Conservation (phyloP, 2,329 filamentous ascomycete species). For the Diplodia scrobiculata region DNA sequence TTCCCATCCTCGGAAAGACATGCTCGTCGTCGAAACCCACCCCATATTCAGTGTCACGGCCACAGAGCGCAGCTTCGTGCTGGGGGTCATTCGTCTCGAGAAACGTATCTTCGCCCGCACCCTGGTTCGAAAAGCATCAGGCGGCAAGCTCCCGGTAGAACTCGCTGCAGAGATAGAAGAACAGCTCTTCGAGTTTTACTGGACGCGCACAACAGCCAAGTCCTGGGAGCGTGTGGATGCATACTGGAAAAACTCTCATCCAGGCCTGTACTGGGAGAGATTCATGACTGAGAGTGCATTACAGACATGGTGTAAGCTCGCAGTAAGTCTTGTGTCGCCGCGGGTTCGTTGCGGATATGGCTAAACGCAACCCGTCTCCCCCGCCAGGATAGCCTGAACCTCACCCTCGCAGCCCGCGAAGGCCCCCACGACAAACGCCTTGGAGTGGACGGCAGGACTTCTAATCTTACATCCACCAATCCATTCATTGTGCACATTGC, state of each 20-base stretch:
- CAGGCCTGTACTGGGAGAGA: constrained; percentile 13
- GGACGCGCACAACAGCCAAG: constrained; percentile 2
- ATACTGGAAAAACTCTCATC: neutral
- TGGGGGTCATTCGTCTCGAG: constrained; percentile 10
- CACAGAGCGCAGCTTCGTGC: constrained; percentile 14
- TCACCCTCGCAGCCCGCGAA: constrained; percentile 18
- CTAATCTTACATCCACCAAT: neutral
- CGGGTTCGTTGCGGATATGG: neutral
- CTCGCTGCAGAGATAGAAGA: neutral
- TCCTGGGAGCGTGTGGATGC: constrained; percentile 13
- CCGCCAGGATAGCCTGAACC: constrained; percentile 7
- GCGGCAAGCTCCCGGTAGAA: neutral
- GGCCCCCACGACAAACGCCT: constrained; percentile 13
- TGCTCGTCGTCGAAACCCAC: constrained; percentile 13
- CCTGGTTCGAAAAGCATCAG: neutral
- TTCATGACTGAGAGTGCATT: constrained; percentile 14
- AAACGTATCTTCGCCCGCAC: constrained; percentile 5
- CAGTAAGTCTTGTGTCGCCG: neutral
- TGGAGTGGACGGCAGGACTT: neutral
- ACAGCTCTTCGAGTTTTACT: constrained; percentile 1
- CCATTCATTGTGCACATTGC: constrained; percentile 14
- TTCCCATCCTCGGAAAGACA: neutral
- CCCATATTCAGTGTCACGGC: constrained; percentile 13
- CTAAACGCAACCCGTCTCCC: neutral
- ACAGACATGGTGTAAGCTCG: constrained; percentile 13